phyloP scores from a whole-genome alignment of 345 rosid species.

The Rhodamnia rubescens region DNA sequence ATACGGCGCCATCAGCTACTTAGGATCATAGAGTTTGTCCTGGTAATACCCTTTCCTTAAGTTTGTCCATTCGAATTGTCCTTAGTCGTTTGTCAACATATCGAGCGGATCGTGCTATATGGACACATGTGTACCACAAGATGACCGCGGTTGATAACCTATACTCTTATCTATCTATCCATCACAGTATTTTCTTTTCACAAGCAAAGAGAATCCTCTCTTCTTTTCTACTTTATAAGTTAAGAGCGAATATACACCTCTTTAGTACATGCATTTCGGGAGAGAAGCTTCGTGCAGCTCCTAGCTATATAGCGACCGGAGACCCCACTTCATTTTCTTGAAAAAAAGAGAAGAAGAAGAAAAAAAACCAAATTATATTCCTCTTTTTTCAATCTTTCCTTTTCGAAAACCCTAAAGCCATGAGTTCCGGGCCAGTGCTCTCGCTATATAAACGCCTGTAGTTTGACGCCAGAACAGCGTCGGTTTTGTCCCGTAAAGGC shows the following conservation, averaged over 20 bases:
- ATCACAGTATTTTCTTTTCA: not conserved
- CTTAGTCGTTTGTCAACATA: not conserved
- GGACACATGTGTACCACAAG: not conserved
- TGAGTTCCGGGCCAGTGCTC: not conserved
- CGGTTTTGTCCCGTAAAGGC: not conserved
- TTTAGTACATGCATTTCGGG: not conserved
- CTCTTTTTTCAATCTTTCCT: not conserved
- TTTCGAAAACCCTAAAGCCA: not conserved
- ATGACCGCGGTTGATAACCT: not conserved
- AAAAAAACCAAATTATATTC: not conserved
- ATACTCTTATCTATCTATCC: not conserved
- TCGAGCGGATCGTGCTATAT: not conserved
- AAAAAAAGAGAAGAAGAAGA: not conserved
- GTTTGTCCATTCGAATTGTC: not conserved
- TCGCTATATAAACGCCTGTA: not conserved
- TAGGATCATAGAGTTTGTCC: not conserved
- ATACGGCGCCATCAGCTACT: not conserved
- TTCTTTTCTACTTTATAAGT: not conserved
- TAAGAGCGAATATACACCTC: not conserved
- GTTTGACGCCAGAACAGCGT: not conserved
- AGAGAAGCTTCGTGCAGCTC: not conserved
- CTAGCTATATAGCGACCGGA: not conserved
- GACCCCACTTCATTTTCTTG: not conserved
- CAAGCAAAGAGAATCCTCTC: not conserved
- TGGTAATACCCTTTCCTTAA: not conserved